Percentiles rank a stretch among this genome's conserved stretches.
These are phyloP conservation scores for Acanthamoeba triangularis DNA, from an alignment of 208 protist genomes.

Conservation along the genomic window DNA sequence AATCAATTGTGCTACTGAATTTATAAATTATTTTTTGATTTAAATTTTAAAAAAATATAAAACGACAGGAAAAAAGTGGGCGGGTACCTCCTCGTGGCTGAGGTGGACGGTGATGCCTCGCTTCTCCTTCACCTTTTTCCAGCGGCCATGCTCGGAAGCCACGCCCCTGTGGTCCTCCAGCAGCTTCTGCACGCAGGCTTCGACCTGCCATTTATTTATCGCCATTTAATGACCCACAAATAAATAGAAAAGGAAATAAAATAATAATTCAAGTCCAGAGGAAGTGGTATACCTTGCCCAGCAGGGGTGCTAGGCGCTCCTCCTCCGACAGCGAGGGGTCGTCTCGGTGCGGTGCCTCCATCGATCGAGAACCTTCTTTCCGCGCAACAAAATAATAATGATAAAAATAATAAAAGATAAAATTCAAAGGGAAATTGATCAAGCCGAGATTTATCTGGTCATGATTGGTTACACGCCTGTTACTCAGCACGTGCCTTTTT, in stretches of 20 bases:
- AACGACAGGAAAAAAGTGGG: background rate
- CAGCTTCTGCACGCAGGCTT: background rate
- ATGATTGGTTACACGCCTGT: no score
- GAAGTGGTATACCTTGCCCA: background rate
- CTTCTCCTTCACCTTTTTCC: conserved; percentile 74
- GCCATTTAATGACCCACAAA: background rate
- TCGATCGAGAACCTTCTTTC: background rate
- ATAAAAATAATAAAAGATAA: background rate
- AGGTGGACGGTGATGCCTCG: conserved; percentile 31
- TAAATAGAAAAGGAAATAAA: background rate
- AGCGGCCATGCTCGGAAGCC: background rate
- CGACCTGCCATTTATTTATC: background rate
- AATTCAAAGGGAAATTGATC: background rate
- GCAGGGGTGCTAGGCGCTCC: background rate
- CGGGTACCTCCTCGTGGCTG: background rate
- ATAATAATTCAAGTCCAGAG: background rate
- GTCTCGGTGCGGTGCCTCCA: conserved; percentile 20
- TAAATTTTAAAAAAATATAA: background rate
- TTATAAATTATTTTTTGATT: background rate
- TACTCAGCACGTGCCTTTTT: no score
- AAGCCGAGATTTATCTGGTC: background rate
- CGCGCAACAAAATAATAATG: background rate
- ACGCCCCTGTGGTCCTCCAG: conserved; percentile 6
- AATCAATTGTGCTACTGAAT: no score
- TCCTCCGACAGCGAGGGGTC: conserved; percentile 22